Percentiles rank a stretch among this genome's conserved stretches.
Evolutionary conservation across 441 rosid species (phyloP).

Genomic region (Gossypium schwendimanii): DNA sequence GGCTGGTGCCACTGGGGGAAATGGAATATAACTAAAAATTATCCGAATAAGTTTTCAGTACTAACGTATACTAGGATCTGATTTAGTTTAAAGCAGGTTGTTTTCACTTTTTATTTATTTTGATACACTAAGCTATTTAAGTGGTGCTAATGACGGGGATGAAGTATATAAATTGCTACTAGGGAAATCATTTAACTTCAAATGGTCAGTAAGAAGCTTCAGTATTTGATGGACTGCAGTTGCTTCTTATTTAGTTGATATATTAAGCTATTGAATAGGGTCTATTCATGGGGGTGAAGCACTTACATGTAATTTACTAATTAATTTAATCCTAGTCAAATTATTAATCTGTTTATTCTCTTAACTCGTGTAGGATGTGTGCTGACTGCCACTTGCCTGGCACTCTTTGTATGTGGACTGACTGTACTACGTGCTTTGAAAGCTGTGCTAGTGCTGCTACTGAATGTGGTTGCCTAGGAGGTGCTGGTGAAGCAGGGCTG

Average conservation of each 20-base stretch:
- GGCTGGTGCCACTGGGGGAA: neutral
- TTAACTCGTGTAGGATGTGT: constrained; percentile 60
- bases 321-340: neutral
- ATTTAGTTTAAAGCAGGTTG: neutral
- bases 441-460: constrained; percentile 87
- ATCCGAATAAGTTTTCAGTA: neutral
- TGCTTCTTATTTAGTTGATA: neutral
- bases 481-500: constrained; percentile 98
- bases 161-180: neutral
- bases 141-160: neutral
- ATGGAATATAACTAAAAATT: neutral
- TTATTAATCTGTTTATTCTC: constrained; percentile 1
- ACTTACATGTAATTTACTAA: neutral
- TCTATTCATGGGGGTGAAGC: neutral
- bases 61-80: neutral
- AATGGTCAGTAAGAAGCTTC: neutral
- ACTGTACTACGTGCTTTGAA: constrained; percentile 96
- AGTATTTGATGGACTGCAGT: neutral
- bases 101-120: neutral
- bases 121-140: neutral
- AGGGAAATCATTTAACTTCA: neutral
- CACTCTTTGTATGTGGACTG: constrained; percentile 99
- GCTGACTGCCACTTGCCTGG: constrained; percentile 99
- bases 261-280: neutral
- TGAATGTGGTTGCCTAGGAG: constrained; percentile 98